These are phyloP conservation scores for Hypoxylon cercidicola DNA, from an alignment of 495 filamentous ascomycete genomes.

Conservation along the genomic window DNA sequence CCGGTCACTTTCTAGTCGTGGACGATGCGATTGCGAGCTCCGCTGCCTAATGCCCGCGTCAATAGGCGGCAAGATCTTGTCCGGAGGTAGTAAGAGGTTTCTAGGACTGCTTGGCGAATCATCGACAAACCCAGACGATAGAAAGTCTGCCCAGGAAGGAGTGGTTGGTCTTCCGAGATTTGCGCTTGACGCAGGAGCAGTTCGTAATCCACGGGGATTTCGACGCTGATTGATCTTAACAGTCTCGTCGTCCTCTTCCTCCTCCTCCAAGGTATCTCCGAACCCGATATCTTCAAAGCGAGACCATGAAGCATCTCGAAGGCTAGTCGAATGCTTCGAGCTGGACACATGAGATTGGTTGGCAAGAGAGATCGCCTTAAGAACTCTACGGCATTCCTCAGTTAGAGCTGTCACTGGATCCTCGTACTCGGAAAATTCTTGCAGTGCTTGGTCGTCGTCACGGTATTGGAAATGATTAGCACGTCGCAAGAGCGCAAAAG, in stretches of 20 bases:
- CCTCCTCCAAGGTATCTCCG: conserved; percentile 76
- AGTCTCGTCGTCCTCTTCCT: conserved; percentile 70
- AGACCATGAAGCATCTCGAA: conserved; percentile 92
- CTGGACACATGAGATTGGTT: conserved; percentile 82
- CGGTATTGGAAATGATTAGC: conserved; percentile 96
- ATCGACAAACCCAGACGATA: conserved; percentile 90
- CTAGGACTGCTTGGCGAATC: conserved; percentile 65
- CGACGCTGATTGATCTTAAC: conserved; percentile 45
- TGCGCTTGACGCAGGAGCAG: conserved; percentile 69
- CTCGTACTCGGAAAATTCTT: conserved; percentile 85
- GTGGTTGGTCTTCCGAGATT: conserved; percentile 86
- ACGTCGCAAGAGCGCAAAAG: conserved; percentile 88
- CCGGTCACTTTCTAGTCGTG: conserved; percentile 69
- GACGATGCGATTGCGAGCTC: conserved; percentile 89
- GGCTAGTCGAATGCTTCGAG: conserved; percentile 72
- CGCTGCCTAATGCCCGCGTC: conserved; percentile 73
- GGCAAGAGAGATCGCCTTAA: conserved; percentile 85
- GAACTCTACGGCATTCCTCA: conserved; percentile 90
- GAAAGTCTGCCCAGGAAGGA: conserved; percentile 96
- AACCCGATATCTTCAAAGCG: conserved; percentile 97
- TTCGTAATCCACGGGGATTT: conserved; percentile 59
- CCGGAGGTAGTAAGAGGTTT: conserved; percentile 81
- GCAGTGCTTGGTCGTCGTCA: conserved; percentile 83
- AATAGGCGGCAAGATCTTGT: conserved; percentile 91
- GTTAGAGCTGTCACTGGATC: conserved; percentile 90